Conservation (phyloP, 352 stramenopile genomes). For the Plasmopara halstedii region DNA sequence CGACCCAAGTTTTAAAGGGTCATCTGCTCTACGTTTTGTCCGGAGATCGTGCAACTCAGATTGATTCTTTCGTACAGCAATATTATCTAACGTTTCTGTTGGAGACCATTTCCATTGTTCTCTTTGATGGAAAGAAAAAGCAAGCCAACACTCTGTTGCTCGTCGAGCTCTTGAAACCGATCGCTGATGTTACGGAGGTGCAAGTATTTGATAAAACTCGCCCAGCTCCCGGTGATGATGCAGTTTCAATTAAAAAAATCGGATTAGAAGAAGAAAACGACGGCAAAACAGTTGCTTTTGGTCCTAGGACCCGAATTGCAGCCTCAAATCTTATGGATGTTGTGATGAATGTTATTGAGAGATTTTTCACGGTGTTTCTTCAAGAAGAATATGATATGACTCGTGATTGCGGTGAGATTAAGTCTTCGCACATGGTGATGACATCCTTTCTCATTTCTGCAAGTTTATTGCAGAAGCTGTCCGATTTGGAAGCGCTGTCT, state of each 20-base stretch:
- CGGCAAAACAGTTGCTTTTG: constrained; percentile 20
- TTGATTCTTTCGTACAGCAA: constrained; percentile 54
- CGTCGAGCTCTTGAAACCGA: constrained; percentile 47
- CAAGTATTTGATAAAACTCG: not conserved
- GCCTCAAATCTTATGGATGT: constrained; percentile 43
- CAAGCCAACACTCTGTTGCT: constrained; percentile 69
- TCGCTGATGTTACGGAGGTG: constrained; percentile 15
- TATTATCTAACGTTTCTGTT: constrained; percentile 76
- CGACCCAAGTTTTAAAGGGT: constrained; percentile 36
- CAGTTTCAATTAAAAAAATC: constrained; percentile 22
- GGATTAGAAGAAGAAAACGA: constrained; percentile 3
- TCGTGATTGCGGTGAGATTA: not conserved
- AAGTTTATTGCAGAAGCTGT: constrained; percentile 48
- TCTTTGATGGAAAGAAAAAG: constrained; percentile 76
- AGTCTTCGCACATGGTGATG: constrained; percentile 47
- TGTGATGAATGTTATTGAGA: constrained; percentile 44
- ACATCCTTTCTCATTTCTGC: constrained; percentile 63
- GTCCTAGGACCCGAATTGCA: constrained; percentile 21
- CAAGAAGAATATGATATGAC: constrained; percentile 8
- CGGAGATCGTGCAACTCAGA: constrained; percentile 29
- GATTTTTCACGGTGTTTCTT: constrained; percentile 25
- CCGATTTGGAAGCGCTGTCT: constrained; percentile 60
- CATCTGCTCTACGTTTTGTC: constrained; percentile 51
- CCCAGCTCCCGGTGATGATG: constrained; percentile 15
- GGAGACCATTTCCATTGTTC: constrained; percentile 61